A percentile compares a stretch with the other conserved stretches of the same genome.
phyloP scores from a whole-genome alignment of 192 early-diverging fungal species.

The Entophlyctis luteolus region DNA sequence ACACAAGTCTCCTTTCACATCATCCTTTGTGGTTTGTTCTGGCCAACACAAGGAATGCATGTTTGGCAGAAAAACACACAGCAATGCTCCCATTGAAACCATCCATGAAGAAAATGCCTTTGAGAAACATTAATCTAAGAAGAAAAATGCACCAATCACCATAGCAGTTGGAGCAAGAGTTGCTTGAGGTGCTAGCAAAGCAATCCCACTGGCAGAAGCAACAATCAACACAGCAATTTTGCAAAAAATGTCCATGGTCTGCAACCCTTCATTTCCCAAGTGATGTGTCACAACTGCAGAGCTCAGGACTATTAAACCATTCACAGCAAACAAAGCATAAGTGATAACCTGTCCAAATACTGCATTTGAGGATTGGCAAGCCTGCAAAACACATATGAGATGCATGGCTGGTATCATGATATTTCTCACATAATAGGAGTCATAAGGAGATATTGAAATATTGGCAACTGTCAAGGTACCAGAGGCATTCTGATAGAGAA shows the following conservation, averaged over 20 bases:
- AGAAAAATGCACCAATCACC: background rate
- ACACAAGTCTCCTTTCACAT: conserved; percentile 1
- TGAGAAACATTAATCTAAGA: background rate
- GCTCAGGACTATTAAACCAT: conserved; percentile 1
- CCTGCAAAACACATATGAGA: background rate
- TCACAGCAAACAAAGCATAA: conserved; percentile 8
- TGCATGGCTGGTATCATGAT: background rate
- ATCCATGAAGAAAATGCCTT: conserved; percentile 16
- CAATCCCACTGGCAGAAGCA: conserved; percentile 8
- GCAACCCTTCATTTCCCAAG: background rate
- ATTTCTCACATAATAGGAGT: background rate
- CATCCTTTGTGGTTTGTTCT: background rate
- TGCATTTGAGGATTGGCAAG: background rate
- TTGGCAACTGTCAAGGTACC: background rate
- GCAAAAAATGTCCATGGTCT: conserved; percentile 7
- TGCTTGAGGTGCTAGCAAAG: conserved; percentile 7
- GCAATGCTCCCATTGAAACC: background rate
- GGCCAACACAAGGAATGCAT: background rate
- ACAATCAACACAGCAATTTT: conserved; percentile 12
- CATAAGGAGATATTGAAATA: background rate
- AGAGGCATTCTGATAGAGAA: conserved; percentile 2
- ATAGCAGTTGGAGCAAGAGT: conserved; percentile 1
- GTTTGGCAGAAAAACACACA: background rate
- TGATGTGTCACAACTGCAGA: conserved; percentile 5
- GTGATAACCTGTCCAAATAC: conserved; percentile 2